A percentile compares a stretch with the other conserved stretches of the same genome.
Conservation (phyloP, 495 filamentous ascomycete species). For the Achaetomiella virescens region DNA sequence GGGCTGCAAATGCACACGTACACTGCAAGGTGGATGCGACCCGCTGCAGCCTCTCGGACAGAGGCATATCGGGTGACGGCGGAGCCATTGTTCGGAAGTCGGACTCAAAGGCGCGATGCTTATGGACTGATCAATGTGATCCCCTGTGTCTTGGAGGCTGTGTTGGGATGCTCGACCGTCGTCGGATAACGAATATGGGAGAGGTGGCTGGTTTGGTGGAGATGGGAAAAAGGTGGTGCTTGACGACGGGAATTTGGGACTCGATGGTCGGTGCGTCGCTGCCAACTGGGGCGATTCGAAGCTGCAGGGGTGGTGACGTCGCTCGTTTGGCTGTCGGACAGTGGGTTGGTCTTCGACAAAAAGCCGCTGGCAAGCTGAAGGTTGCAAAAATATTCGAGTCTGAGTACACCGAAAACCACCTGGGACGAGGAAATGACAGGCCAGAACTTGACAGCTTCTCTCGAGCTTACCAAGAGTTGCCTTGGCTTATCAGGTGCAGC, state of each 20-base stretch:
- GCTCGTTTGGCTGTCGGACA: neutral
- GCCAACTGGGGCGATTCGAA: neutral
- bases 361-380: neutral
- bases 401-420: neutral
- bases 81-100: conserved; percentile 51
- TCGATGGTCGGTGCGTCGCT: conserved; percentile 31
- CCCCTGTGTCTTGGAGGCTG: conserved; percentile 2
- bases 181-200: conserved; percentile 7
- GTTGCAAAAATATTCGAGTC: neutral
- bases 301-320: conserved; percentile 13
- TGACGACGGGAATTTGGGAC: conserved; percentile 11
- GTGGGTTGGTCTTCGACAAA: neutral
- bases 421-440: neutral
- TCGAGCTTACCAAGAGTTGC: neutral
- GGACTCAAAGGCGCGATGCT: conserved; percentile 6
- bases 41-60: conserved; percentile 64
- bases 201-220: conserved; percentile 24
- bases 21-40: conserved; percentile 84
- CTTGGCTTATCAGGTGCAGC: conserved; percentile 6
- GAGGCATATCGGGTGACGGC: conserved; percentile 54
- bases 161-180: conserved; percentile 1
- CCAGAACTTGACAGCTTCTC: conserved; percentile 6
- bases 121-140: neutral
- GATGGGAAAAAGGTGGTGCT: conserved; percentile 20
- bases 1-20: conserved; percentile 40